Base-by-base conservation (phyloP, 78 protist species). In the Thecamonas trahens region DNA sequence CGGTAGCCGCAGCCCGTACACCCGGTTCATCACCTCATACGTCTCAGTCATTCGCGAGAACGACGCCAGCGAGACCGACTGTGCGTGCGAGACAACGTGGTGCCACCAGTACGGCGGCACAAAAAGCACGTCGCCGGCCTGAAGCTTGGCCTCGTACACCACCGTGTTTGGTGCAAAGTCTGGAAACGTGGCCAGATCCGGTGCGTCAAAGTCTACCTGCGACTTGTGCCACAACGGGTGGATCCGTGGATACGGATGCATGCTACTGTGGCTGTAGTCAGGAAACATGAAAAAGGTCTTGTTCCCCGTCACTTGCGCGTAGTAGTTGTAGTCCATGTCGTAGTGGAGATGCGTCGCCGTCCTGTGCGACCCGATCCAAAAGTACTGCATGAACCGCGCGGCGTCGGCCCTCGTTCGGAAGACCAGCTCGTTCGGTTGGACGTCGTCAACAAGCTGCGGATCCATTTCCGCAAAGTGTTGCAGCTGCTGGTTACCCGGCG, bases 201-300 rank as follows among this genome's bases (percentile, higher is more conserved):
- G 63, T 17, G 6, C 35, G 31, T 6, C 24, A 4, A 60, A 39
- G 31, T 37, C 52, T 35, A 60, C 52, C 38, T 29, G 70, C 45
- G 59, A 32, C 49, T 66, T 66, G 72, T 66, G 72, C 72, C 72
- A 66, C 57, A 62, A 6, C 2, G 68, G 68, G 24, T 62, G 68
- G 13, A 45, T 3, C 13, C 55, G 31, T 2, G 68, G 68, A 15
- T 44, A 62, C 24, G 45, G 13, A 28, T 39, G 1, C 68, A 62
- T 40, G 37, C 1, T 1, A 20, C 11, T 22, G 29, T 40, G 35
- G 7, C 8, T 32, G 7, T 3, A 24, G 18, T 53, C 35, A 3
- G 31, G 31, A 15, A 45, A 62, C n/a, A 62, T 11, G 11, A 35
- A 29, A 15, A 62, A 62, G 8, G 57, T 53, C 55, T 62, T 62